Evolutionary conservation across 169 alveolate species (phyloP).

Genomic region (Plasmodium sp.): DNA sequence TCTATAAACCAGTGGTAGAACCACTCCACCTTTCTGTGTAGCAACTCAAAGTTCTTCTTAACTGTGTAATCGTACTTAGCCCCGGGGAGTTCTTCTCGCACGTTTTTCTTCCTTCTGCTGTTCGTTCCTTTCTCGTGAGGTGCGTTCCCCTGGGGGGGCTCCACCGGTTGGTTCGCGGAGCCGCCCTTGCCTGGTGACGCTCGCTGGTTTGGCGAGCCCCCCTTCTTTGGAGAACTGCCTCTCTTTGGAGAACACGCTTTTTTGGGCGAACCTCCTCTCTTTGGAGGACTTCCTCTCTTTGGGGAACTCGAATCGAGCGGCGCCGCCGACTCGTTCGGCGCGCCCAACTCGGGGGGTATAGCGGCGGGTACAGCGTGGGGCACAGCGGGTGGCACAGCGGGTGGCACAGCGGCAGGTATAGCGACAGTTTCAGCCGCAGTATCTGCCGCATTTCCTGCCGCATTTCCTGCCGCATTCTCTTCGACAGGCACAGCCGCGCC

Average conservation of each 20-base stretch:
- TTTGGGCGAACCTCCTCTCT: too few relatives aligned
- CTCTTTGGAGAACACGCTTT: neutral
- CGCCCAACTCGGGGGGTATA: neutral
- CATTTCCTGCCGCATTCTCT: too few relatives aligned
- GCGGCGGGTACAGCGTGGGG: neutral
- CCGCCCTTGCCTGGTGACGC: neutral
- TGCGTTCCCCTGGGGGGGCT: neutral
- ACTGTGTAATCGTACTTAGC: constrained; percentile 35
- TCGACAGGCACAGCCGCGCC: neutral
- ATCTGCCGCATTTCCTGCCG: too few relatives aligned
- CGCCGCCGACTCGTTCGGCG: neutral
- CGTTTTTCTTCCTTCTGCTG: constrained; percentile 7
- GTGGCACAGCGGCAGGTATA: too few relatives aligned
- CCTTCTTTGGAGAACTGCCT: neutral
- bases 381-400: neutral
- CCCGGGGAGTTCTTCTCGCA: neutral
- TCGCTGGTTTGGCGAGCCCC: neutral
- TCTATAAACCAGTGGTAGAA: constrained; percentile 82
- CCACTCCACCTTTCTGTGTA: constrained; percentile 81
- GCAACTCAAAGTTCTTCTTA: constrained; percentile 28
- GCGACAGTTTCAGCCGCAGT: too few relatives aligned
- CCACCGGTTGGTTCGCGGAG: neutral
- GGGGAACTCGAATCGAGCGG: too few relatives aligned
- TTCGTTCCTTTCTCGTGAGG: constrained; percentile 35
- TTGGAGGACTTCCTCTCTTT: too few relatives aligned